Conservation (phyloP, 2,329 filamentous ascomycete genomes). For the Neonectria punicea region DNA sequence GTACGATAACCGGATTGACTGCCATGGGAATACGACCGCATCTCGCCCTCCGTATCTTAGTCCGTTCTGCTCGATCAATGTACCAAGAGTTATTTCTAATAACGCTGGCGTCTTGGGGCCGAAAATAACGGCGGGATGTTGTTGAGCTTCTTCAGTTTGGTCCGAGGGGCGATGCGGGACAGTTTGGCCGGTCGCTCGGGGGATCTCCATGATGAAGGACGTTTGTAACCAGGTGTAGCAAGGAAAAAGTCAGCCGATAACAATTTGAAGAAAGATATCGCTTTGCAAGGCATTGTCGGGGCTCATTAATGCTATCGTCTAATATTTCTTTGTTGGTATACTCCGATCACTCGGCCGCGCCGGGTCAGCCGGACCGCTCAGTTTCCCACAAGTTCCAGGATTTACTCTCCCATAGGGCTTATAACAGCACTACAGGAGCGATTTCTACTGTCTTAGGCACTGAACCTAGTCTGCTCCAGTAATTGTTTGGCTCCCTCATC, state of each 20-base stretch:
- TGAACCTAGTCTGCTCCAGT: neutral
- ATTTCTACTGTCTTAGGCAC: neutral
- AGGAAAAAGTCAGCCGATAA: neutral
- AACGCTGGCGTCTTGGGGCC: neutral
- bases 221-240: neutral
- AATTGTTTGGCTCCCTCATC: neutral
- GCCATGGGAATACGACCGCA: slow-evolving; percentile 26
- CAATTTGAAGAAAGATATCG: neutral
- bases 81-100: slow-evolving; percentile 3
- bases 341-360: no score
- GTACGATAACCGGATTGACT: slow-evolving; percentile 19
- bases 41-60: slow-evolving; percentile 3
- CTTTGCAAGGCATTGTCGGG: neutral
- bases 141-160: neutral
- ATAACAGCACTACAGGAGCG: neutral
- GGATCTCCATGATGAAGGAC: neutral
- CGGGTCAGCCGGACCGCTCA: neutral
- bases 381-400: no score
- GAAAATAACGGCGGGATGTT: neutral
- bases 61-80: slow-evolving; percentile 19
- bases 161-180: neutral
- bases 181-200: neutral
- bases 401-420: neutral
- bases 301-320: neutral
- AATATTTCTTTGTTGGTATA: no score